These are phyloP conservation scores for Eucalyptus erythrocorys DNA, from an alignment of 345 rosid species.

Conservation along the genomic window DNA sequence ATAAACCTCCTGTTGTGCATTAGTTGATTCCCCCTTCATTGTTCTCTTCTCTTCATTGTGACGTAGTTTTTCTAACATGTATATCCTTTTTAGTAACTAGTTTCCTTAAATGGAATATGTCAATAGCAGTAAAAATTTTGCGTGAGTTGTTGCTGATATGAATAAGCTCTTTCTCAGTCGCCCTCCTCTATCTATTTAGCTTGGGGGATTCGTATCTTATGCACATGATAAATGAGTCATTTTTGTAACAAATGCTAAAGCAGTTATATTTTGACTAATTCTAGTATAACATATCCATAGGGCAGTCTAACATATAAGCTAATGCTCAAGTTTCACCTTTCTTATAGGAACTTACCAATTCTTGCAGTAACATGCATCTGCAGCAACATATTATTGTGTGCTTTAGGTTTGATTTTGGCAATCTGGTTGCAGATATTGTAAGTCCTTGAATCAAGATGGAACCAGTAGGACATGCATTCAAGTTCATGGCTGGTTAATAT, in stretches of 20 bases:
- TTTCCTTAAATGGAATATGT: not conserved
- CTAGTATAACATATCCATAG: not conserved
- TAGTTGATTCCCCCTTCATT: not conserved
- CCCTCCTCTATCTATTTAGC: not conserved
- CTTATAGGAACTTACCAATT: not conserved
- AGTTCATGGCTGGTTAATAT: not conserved
- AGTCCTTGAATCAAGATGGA: not conserved
- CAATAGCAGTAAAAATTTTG: not conserved
- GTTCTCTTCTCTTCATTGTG: not conserved
- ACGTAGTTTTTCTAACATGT: not conserved
- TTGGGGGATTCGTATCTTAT: not conserved
- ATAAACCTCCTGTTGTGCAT: not conserved
- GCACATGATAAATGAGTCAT: not conserved
- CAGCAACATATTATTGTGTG: not conserved
- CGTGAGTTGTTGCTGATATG: not conserved
- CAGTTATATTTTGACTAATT: not conserved
- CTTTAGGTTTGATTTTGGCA: not conserved
- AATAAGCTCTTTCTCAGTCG: not conserved
- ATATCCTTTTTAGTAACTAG: not conserved
- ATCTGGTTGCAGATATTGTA: not conserved
- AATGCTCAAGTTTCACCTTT: not conserved
- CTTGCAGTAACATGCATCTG: not conserved
- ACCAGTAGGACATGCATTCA: not conserved
- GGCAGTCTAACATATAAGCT: not conserved
- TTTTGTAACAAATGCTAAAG: not conserved